Percentiles rank a stretch among this genome's conserved stretches.
phyloP scores from a whole-genome alignment of 441 rosid genomes.

The Gossypium trilobum region DNA sequence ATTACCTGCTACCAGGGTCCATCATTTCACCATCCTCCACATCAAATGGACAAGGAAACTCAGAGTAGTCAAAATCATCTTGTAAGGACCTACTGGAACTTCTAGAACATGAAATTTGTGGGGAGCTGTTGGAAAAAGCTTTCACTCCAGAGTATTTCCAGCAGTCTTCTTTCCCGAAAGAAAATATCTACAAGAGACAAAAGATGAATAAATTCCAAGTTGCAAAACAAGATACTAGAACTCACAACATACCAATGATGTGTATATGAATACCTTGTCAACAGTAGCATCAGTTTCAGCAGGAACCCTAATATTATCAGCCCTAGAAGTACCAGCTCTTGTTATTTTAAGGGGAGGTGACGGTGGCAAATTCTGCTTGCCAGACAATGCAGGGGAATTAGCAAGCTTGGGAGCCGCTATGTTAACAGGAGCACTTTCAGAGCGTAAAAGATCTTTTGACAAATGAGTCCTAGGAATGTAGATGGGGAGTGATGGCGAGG shows the following conservation, averaged over 20 bases:
- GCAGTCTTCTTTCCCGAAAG: conserved; percentile 49
- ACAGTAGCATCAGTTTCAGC: conserved; percentile 32
- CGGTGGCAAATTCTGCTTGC: conserved; percentile 47
- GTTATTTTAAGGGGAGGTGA: conserved; percentile 42
- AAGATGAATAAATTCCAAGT: not conserved
- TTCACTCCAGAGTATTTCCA: conserved; percentile 40
- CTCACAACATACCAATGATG: conserved; percentile 3
- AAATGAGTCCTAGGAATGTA: conserved; percentile 37
- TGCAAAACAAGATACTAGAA: not conserved
- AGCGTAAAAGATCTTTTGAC: conserved; percentile 36
- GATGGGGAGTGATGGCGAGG: conserved; percentile 63
- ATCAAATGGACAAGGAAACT: conserved; percentile 73
- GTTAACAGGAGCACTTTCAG: conserved; percentile 77
- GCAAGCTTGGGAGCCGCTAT: conserved; percentile 39
- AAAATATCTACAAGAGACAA: conserved; percentile 30
- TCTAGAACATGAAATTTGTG: conserved; percentile 36
- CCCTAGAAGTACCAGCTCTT: conserved; percentile 30
- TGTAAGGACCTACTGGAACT: conserved; percentile 64
- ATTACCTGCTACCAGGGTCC: conserved; percentile 65
- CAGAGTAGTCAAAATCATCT: conserved; percentile 65
- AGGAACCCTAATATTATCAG: conserved; percentile 31
- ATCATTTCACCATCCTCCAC: conserved; percentile 51
- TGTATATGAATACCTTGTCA: conserved; percentile 55
- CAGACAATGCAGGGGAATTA: conserved; percentile 29
- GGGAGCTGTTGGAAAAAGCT: conserved; percentile 41